phyloP scores from a whole-genome alignment of 106 monocot genomes.

The Allium cepa region DNA sequence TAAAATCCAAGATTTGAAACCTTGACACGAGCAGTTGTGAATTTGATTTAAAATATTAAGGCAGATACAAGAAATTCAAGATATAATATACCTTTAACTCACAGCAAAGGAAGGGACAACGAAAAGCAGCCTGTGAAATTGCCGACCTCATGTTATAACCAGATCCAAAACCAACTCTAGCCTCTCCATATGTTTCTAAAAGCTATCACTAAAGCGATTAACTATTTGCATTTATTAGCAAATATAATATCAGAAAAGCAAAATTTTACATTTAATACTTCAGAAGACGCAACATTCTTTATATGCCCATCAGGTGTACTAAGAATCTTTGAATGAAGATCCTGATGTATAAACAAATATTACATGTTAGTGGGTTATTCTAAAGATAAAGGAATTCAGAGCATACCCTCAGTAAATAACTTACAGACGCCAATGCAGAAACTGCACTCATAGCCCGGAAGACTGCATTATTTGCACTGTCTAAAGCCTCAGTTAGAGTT shows the following conservation, averaged over 20 bases:
- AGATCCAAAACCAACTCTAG: constrained; percentile 74
- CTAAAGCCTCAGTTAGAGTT: constrained; percentile 86
- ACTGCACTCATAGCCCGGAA: constrained; percentile 60
- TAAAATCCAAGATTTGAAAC: no score
- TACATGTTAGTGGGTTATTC: constrained; percentile 1
- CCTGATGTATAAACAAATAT: constrained; percentile 30
- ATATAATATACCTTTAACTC: constrained; percentile 44
- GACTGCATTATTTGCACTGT: constrained; percentile 80
- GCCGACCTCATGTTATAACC: constrained; percentile 67
- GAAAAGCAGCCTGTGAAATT: constrained; percentile 62
- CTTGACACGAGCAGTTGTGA: no score
- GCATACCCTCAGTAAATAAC: constrained; percentile 11
- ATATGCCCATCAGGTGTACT: constrained; percentile 41
- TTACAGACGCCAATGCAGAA: constrained; percentile 58
- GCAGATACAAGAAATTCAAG: background rate
- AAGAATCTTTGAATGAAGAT: constrained; percentile 32
- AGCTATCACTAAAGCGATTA: constrained; percentile 28
- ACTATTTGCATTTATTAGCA: constrained; percentile 5
- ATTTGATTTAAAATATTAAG: no score
- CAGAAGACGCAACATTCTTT: constrained; percentile 38
- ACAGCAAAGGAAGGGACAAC: constrained; percentile 43
- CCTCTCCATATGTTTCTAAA: constrained; percentile 50
- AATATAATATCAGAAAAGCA: constrained; percentile 2
- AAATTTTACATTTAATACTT: constrained; percentile 44
- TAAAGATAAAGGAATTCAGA: constrained; percentile 3